phyloP scores from a whole-genome alignment of 257 asterid species.

The Penstemon newberryi region DNA sequence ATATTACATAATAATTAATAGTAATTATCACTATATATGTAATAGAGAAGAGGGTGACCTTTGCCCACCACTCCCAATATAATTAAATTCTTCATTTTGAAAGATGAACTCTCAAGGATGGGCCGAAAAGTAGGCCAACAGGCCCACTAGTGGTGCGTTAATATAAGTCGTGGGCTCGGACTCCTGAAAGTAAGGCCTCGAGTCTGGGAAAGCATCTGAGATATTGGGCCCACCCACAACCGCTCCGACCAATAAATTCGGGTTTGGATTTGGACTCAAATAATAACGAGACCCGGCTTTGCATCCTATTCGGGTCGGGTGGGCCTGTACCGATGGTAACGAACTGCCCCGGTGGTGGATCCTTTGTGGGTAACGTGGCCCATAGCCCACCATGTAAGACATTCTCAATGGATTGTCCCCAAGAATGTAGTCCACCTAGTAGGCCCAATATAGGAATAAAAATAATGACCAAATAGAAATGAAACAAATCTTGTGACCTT shows the following conservation, averaged over 20 bases:
- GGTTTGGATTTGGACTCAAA: slow-evolving; percentile 67
- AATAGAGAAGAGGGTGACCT: slow-evolving; percentile 61
- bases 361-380: slow-evolving; percentile 63
- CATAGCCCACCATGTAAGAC: slow-evolving; percentile 92
- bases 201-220: slow-evolving; percentile 66
- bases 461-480: not conserved
- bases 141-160: slow-evolving; percentile 80
- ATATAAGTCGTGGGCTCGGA: slow-evolving; percentile 91
- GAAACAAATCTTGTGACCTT: not conserved
- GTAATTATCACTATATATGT: not conserved
- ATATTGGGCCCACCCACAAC: slow-evolving; percentile 82
- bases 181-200: slow-evolving; percentile 72
- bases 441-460: not conserved
- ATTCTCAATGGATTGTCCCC: slow-evolving; percentile 82
- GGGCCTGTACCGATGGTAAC: slow-evolving; percentile 56
- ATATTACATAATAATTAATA: not conserved
- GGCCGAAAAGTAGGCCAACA: slow-evolving; percentile 69
- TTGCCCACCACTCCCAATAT: slow-evolving; percentile 62
- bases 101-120: slow-evolving; percentile 39
- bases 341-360: slow-evolving; percentile 85
- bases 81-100: not conserved
- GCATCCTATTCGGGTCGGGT: slow-evolving; percentile 62
- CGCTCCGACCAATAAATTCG: slow-evolving; percentile 65
- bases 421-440: slow-evolving; percentile 81
- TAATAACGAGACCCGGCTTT: slow-evolving; percentile 62